Evolutionary conservation across 352 stramenopile species (phyloP), one percentile per base, ranked within the genome.

Genomic region (Phytophthora rubi): DNA sequence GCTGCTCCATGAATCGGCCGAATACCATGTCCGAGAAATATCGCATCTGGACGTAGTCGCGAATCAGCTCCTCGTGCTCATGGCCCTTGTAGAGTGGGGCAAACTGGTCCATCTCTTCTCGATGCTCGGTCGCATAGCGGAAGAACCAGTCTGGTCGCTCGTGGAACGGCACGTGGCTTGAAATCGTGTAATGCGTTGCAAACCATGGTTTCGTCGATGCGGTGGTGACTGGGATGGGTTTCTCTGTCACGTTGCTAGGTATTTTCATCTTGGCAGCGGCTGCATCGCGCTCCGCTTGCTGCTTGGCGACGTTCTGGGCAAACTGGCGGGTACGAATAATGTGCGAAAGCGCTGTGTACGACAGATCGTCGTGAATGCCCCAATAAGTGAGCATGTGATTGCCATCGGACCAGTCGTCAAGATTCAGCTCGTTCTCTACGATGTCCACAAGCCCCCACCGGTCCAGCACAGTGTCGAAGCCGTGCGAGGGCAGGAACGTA

Each of bases 151-250:
- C 75, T 1, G 81, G 83, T 0, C 73, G 75, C 28, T 88, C 80
- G n/a, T 88, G 64, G 53, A 91, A 93, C 35, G 80, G 80, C 30
- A 79, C 75, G 59, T 92, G 85, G 68, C 81, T 92, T 63, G 85
- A 92, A 66, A 92, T 92, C 23, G 84, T 92, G 53, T 89, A 92
- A 54, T 91, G 85, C 12, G 68, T 89, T 15, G 68, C 63, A 62
- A 92, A 92, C 70, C 75, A 92, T 32, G 82, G 84, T 28, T 83
- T 79, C 6, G 73, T 60, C 18, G 53, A 61, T 7, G 53, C 57
- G 26, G 58, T 75, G 12, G 64, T 73, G 45, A 58, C 49, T 10
- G 65, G 42, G 18, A 65, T 60, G 1, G 62, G 54, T 8, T 65
- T 65, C 23, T 70, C 55, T 2, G 53, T 70, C 65, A 28, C 42